These are phyloP conservation scores for Paralagenidium karlingii DNA, from an alignment of 352 stramenopile species.

Conservation along the genomic window DNA sequence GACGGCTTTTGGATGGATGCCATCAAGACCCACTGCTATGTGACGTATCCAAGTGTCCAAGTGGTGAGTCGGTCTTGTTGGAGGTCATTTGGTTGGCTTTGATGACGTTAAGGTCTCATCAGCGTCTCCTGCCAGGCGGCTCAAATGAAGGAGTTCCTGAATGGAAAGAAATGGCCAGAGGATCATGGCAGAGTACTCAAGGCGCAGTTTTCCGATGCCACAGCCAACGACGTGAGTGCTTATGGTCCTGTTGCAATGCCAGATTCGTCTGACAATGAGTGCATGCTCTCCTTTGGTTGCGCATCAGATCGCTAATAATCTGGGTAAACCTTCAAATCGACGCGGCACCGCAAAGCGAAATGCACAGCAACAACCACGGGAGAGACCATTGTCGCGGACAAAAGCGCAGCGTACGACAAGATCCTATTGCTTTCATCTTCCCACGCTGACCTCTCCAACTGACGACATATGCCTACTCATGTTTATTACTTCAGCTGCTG, in stretches of 20 bases:
- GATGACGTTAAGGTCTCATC: neutral
- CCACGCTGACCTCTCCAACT: neutral
- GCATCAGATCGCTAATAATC: neutral
- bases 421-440: neutral
- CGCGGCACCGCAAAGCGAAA: neutral
- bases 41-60: constrained; percentile 44
- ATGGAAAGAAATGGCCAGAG: constrained; percentile 51
- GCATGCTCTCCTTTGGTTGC: neutral
- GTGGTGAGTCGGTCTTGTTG: constrained; percentile 14
- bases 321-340: neutral
- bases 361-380: neutral
- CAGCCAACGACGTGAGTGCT: constrained; percentile 27
- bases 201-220: constrained; percentile 19
- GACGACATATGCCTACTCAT: neutral
- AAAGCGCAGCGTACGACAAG: no score
- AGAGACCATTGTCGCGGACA: neutral
- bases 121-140: constrained; percentile 16
- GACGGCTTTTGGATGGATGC: constrained; percentile 79
- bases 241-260: neutral
- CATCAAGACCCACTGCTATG: constrained; percentile 83
- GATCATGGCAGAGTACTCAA: constrained; percentile 35
- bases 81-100: neutral
- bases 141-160: constrained; percentile 23
- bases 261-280: neutral
- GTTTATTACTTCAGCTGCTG: constrained; percentile 1